Conservation (phyloP, 805 yeast species). For the Cyberlindnera galapagoensis region DNA sequence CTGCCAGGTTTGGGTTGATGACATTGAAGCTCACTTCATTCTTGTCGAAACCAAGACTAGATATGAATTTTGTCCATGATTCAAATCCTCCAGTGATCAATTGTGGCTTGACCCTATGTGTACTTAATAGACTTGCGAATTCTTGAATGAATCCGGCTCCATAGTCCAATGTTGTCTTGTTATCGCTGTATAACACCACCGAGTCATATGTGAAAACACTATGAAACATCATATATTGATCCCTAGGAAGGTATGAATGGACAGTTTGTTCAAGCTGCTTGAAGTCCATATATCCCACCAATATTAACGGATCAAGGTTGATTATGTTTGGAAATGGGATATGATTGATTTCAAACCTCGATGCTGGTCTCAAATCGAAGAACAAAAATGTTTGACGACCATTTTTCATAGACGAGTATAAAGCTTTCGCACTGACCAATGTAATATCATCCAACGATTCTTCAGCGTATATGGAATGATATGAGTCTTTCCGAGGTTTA, state of each 20-base stretch:
- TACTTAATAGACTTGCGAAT: conserved; percentile 20
- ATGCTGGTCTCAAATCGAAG: conserved; percentile 34
- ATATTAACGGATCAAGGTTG: conserved; percentile 36
- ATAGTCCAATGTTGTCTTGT: conserved; percentile 25
- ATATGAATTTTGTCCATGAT: conserved; percentile 33
- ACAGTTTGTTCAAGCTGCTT: conserved; percentile 22
- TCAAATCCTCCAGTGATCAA: conserved; percentile 39
- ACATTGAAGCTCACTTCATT: conserved; percentile 17
- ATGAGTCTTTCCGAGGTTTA: conserved; percentile 31
- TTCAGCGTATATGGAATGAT: conserved; percentile 33
- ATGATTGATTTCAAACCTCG: conserved; percentile 27
- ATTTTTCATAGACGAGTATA: conserved; percentile 35
- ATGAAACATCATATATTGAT: conserved; percentile 20
- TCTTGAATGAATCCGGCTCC: conserved; percentile 28
- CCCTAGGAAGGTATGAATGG: not conserved
- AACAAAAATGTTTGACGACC: conserved; percentile 35
- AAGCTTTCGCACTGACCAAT: conserved; percentile 30
- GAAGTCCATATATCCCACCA: conserved; percentile 26
- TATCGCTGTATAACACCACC: conserved; percentile 34
- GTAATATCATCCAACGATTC: conserved; percentile 41
- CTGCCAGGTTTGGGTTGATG: conserved; percentile 17
- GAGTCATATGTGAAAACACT: conserved; percentile 28
- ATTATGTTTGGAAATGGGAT: conserved; percentile 33
- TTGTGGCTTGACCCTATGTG: conserved; percentile 16
- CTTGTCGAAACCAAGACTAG: conserved; percentile 22